Evolutionary conservation across 305 asterid species (phyloP).

Genomic region (Plantago lanceolata): DNA sequence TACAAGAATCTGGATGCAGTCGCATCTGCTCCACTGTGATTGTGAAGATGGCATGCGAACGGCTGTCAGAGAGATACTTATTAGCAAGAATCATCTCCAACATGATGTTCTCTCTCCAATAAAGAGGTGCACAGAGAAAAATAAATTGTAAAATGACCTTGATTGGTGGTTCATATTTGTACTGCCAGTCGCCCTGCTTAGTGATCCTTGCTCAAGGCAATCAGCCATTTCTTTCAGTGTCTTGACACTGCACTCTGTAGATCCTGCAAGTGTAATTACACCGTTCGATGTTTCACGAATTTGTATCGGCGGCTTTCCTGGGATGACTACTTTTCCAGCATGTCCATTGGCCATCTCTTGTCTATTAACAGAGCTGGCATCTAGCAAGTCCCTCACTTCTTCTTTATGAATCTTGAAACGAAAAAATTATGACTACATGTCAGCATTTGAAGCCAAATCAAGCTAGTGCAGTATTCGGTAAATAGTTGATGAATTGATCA

Average conservation of each 20-base stretch:
- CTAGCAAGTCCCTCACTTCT: slow-evolving; percentile 94
- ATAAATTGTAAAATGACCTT: slow-evolving; percentile 41
- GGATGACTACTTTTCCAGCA: slow-evolving; percentile 56
- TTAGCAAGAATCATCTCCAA: slow-evolving; percentile 12
- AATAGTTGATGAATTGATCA: slow-evolving; percentile 6
- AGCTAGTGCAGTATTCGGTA: background rate
- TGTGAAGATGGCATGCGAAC: slow-evolving; percentile 97
- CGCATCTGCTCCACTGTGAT: slow-evolving; percentile 92
- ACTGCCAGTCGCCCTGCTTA: slow-evolving; percentile 95
- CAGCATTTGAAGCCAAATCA: slow-evolving; percentile 5
- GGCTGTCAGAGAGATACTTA: slow-evolving; percentile 43
- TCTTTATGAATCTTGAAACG: slow-evolving; percentile 83
- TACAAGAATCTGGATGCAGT: slow-evolving; percentile 41
- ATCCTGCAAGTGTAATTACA: slow-evolving; percentile 94
- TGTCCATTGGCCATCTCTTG: slow-evolving; percentile 72
- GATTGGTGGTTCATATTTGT: slow-evolving; percentile 98
- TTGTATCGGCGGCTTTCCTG: slow-evolving; percentile 88
- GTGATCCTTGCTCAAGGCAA: slow-evolving; percentile 93
- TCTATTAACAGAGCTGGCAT: slow-evolving; percentile 46
- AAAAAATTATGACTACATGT: slow-evolving; percentile 9
- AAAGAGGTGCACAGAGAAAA: slow-evolving; percentile 3
- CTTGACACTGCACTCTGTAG: slow-evolving; percentile 79
- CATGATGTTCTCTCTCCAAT: background rate
- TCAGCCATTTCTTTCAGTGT: slow-evolving; percentile 91
- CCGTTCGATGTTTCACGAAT: slow-evolving; percentile 95